A percentile compares a stretch with the other conserved stretches of the same genome.
Evolutionary conservation across 1,139 yeast genomes (phyloP).

Genomic region (Zygosaccharomyces sapae): DNA sequence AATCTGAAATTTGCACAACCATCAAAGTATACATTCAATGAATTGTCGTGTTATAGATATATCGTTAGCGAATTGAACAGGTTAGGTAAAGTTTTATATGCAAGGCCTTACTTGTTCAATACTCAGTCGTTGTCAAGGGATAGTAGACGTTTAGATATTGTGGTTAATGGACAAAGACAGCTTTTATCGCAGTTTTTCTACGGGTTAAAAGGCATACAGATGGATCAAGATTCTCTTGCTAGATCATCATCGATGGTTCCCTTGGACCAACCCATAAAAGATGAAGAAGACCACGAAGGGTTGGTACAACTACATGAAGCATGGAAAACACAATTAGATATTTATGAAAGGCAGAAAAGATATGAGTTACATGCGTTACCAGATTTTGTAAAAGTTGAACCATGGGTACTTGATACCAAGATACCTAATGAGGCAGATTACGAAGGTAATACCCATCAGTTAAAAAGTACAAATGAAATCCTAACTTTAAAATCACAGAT

Average conservation of each 20-base stretch:
- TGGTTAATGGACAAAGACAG: neutral
- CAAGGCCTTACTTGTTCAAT: conserved; percentile 14
- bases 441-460: neutral
- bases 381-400: conserved; percentile 2
- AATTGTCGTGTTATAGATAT: conserved; percentile 12
- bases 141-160: conserved; percentile 3
- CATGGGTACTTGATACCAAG: conserved; percentile 9
- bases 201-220: conserved; percentile 9
- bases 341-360: neutral
- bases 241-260: neutral
- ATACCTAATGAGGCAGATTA: neutral
- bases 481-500: conserved; percentile 16
- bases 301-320: conserved; percentile 6
- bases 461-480: neutral
- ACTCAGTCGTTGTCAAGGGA: conserved; percentile 10
- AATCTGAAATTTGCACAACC: conserved; percentile 13
- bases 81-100: conserved; percentile 22
- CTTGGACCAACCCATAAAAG: neutral
- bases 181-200: neutral
- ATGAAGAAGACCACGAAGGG: neutral
- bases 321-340: conserved; percentile 7
- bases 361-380: neutral
- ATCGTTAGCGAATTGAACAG: conserved; percentile 13
- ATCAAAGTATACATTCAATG: conserved; percentile 11
- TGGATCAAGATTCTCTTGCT: neutral